Base-by-base conservation (phyloP, 179 eudicot species). In the Sideroxylon spinosum region DNA sequence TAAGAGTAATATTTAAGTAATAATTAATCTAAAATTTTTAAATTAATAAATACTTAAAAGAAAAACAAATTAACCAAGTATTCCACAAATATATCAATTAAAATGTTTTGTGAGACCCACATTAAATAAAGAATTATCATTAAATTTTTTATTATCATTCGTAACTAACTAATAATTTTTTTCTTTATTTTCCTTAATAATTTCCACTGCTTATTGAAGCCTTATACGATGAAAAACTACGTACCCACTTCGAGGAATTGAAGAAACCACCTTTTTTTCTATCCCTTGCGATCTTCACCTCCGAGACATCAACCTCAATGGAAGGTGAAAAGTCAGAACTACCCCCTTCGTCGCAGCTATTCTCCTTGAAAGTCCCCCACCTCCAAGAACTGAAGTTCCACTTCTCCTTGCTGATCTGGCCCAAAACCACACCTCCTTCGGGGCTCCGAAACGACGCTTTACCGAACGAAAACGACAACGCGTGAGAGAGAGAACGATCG, bases 181-280 rank as follows among this genome's bases (percentile, higher is more conserved):
- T 37, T 37, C 5, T 37, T 37, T 37, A 37, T 37, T 37, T 37
- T 37, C 44, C 5, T 6, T 37, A 3, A 37, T 37, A 37, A 37
- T 37, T 37, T 37, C 44, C 4, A 37, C 44, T 37, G 6, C 5
- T 37, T 3, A 37, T 37, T 37, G 44, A 37, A 37, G 5, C 44
- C 2, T 37, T 3, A 37, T 37, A 37, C 7, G 46, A 76, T 23
- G 3, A 9, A 17, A 66, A 37, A 37, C 5, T 12, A 78, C 83
- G 66, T 74, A 84, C 88, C 81, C 81, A 73, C 13, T 74, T 66
- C 3, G 83, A 76, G 17, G 74, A 63, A n/a, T 73, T 37, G 9
- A 77, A 57, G 71, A 86, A 78, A 57, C 77, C 75, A 59, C 75
- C 46, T 52, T 75, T 81, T 79, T 77, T 79, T 50, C 68, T 70